phyloP scores from a whole-genome alignment of 129 eudicot genomes.

The Helichrysum umbraculigerum region DNA sequence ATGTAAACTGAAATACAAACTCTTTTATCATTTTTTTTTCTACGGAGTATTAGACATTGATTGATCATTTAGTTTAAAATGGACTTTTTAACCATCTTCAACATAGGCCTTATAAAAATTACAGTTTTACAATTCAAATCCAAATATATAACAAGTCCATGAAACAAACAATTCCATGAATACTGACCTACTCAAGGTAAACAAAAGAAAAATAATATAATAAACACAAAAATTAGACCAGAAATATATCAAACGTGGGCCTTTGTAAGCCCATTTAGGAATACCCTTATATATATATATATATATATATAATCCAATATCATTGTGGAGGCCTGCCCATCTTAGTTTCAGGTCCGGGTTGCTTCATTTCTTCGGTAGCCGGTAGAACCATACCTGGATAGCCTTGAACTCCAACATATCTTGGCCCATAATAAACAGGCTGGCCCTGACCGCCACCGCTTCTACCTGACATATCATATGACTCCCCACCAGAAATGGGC shows the following conservation, averaged over 20 bases:
- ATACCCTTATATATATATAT: background rate
- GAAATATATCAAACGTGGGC: constrained; percentile 19
- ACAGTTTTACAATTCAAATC: constrained; percentile 29
- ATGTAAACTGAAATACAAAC: too few relatives aligned
- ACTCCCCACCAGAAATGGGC: constrained; percentile 39
- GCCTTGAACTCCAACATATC: constrained; percentile 55
- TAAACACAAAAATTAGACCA: constrained; percentile 7
- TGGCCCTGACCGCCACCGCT: constrained; percentile 46
- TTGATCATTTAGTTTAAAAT: background rate
- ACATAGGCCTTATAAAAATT: background rate
- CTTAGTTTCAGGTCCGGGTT: constrained; percentile 33
- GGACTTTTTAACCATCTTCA: background rate
- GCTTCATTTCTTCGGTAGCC: constrained; percentile 58
- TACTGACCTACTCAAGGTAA: constrained; percentile 24
- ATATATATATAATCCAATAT: constrained; percentile 13
- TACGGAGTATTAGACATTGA: background rate
- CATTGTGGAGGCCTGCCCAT: constrained; percentile 55
- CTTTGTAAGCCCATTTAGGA: constrained; percentile 15
- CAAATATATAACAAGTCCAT: constrained; percentile 23
- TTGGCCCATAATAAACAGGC: constrained; percentile 58
- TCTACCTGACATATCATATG: constrained; percentile 52
- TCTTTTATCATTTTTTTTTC: background rate
- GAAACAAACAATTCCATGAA: constrained; percentile 24
- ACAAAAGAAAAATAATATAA: constrained; percentile 6
- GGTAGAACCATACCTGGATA: constrained; percentile 63